A percentile compares a stretch with the other conserved stretches of the same genome.
phyloP scores from a whole-genome alignment of 805 yeast species.

The Yarrowia divulgata region DNA sequence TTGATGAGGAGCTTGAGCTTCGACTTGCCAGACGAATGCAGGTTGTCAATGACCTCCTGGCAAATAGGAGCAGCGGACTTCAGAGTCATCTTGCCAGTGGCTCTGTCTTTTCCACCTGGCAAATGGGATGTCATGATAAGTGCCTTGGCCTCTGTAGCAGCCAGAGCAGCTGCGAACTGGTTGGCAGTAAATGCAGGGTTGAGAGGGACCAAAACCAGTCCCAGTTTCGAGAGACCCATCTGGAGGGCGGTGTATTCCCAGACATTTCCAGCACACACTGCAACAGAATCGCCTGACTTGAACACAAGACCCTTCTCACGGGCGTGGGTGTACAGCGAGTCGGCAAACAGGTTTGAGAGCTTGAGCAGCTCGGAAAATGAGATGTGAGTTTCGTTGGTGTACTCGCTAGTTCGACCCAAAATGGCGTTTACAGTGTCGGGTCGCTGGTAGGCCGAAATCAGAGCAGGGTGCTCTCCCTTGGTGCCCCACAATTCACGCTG shows the following conservation, averaged over 20 bases:
- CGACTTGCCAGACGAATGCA: conserved; percentile 6
- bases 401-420: conserved; percentile 3
- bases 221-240: conserved; percentile 46
- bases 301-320: conserved; percentile 18
- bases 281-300: conserved; percentile 45
- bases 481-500: conserved; percentile 22
- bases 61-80: conserved; percentile 31
- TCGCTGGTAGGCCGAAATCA: conserved; percentile 24
- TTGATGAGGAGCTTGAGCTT: conserved; percentile 25
- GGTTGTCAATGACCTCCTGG: conserved; percentile 20
- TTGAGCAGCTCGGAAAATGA: conserved; percentile 28
- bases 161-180: conserved; percentile 46
- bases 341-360: conserved; percentile 30
- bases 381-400: conserved; percentile 20
- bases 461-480: conserved; percentile 26
- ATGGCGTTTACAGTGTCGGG: conserved; percentile 5
- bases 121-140: conserved; percentile 43
- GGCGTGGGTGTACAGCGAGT: conserved; percentile 26
- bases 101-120: conserved; percentile 25
- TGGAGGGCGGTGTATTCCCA: conserved; percentile 48
- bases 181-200: conserved; percentile 48
- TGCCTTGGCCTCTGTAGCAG: conserved; percentile 43
- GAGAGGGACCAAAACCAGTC: conserved; percentile 48
- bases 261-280: conserved; percentile 47
- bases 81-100: conserved; percentile 33